Conservation (phyloP, 1,284 basidiomycete species). For the Hemileia vastatrix region DNA sequence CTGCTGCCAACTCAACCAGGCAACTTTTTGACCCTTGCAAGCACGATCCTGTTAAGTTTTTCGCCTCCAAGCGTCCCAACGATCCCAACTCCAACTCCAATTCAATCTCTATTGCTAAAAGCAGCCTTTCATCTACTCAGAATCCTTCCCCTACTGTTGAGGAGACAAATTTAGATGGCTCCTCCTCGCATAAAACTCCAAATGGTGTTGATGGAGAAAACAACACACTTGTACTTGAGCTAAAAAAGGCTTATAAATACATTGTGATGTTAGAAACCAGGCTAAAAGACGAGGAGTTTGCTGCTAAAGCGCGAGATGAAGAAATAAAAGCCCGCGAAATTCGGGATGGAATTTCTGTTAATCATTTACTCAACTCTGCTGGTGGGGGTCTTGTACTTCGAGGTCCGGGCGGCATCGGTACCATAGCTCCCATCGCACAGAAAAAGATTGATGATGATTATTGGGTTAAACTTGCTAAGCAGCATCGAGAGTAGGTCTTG, state of each 20-base stretch:
- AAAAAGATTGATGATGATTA: slow-evolving; percentile 12
- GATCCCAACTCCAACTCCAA: slow-evolving; percentile 48
- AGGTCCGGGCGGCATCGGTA: too few species aligned
- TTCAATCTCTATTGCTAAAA: slow-evolving; percentile 51
- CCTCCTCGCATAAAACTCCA: not conserved
- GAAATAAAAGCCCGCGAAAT: slow-evolving; percentile 18
- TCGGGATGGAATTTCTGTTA: not conserved
- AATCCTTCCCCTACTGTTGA: slow-evolving; percentile 52
- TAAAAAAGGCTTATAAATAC: slow-evolving; percentile 68
- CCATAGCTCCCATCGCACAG: too few species aligned
- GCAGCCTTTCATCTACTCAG: slow-evolving; percentile 59
- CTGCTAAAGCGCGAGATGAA: slow-evolving; percentile 16
- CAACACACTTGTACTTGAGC: slow-evolving; percentile 60
- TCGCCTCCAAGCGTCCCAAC: slow-evolving; percentile 28
- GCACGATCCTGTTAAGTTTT: slow-evolving; percentile 71
- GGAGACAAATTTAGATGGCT: too few species aligned
- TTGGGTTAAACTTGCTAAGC: slow-evolving; percentile 18
- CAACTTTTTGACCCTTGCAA: slow-evolving; percentile 70
- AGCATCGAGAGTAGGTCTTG: slow-evolving; percentile 17
- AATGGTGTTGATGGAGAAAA: slow-evolving; percentile 52
- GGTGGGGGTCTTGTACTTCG: not conserved
- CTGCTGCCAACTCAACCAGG: slow-evolving; percentile 1
- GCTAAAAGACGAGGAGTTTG: slow-evolving; percentile 48
- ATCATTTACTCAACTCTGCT: not conserved
- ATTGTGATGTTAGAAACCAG: slow-evolving; percentile 64